Evolutionary conservation across 805 yeast species (phyloP), one percentile per base, ranked within the genome.

Genomic region (Saccharomyces jurei): DNA sequence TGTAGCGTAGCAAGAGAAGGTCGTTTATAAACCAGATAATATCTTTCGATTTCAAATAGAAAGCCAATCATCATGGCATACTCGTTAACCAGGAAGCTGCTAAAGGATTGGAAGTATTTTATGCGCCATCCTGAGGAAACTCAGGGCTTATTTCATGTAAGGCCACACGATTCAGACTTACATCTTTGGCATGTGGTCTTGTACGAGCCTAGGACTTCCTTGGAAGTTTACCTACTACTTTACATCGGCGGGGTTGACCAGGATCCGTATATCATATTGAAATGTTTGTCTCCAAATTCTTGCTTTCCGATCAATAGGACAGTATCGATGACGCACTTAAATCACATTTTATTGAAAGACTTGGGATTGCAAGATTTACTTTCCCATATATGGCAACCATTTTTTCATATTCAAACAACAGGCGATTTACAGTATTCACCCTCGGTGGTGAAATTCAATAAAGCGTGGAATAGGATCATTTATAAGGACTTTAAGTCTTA

Each of bases 131-230:
- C 32, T 44, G 56, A 52, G 47, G 51, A 50, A 36, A 47, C 41
- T n/a, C 52, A 55, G 6, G 49, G 46, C 9, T 36, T 55, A 17
- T 68, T 52, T 50, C 54, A 59, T 54, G 50, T 68, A 28, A 63
- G 60, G 50, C 73, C 73, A 28, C 71, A 68, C 50, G 73, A 69
- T 41, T 60, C 69, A 2, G 65, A 69, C 52, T 46, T 66, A n/a
- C 66, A 63, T 48, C 52, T 68, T 6, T 69, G 73, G 73, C 68
- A 68, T 56, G 51, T 68, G 29, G 64, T 67, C 1, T 25, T 68
- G 4, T 50, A 48, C 21, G 63, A 64, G 25, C 64, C 64, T 10
- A 21, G 22, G 3, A 54, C 57, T 1, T 53, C 28, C 3, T 27
- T 52, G 31, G 70, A 69, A 50, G 31, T 67, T 6, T 69, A 64